Evolutionary conservation across 2,329 filamentous ascomycete genomes (phyloP), one percentile per base, ranked within the genome.

Genomic region (Penicillium sp.): DNA sequence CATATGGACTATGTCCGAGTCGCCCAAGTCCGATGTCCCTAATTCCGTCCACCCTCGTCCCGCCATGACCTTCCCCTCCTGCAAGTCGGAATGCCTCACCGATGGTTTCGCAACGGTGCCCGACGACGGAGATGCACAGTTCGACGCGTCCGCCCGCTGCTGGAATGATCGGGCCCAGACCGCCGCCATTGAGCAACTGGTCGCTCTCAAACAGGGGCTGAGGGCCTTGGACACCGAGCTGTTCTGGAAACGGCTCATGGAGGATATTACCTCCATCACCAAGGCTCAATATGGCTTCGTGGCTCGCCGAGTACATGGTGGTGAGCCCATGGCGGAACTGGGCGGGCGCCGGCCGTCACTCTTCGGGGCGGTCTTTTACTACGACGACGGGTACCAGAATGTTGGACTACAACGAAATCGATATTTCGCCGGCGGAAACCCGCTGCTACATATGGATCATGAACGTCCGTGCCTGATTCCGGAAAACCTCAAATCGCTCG

Each of bases 381-480:
- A 88, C 76, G 86, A 88, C 69, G 84, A 88, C 68, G 87, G 85
- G 30, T 79, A 81, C 54, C 81, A 82, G 58, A 79, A 78, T 56
- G 81, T 82, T 63, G 79, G 82, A 26, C 81, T 87, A 55, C 79
- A 86, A 67, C 83, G 83, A 64, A 84, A 89, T 76, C 86, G 86
- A 65, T 89, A 89, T 74, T 83, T 87, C 68, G 85, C 87, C 40
- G 89, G 88, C 67, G 86, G 83, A 26, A 86, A 87, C 65, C 88
- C 88, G 4, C 89, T 88, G 74, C 84, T 84, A 38, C 85, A 89
- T 72, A 90, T 91, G 88, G 86, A 85, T 67, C 86, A 91, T 72
- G 88, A 90, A 77, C 89, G 90, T 73, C 86, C 90, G 55, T 89
- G 90, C 72, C 76, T 91, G 60, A 86, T 91, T 24, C 86, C 88